Conservation (phyloP, 1,284 basidiomycete genomes). For the Microbotryomycetes sp. region DNA sequence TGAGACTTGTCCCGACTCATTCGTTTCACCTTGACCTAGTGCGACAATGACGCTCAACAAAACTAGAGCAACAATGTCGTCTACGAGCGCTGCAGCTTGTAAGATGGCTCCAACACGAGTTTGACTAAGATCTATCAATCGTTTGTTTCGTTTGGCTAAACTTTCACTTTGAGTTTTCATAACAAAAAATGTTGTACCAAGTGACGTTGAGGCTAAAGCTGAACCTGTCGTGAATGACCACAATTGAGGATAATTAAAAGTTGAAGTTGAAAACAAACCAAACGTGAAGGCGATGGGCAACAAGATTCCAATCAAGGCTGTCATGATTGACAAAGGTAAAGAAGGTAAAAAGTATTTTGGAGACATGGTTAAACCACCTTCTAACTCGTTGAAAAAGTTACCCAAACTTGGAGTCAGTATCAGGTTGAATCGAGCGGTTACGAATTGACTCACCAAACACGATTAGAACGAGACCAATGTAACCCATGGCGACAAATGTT, state of each 20-base stretch:
- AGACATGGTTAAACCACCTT: slow-evolving; percentile 49
- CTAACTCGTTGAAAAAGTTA: no score
- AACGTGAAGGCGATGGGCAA: slow-evolving; percentile 46
- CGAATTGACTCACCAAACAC: slow-evolving; percentile 50
- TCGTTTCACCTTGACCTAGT: slow-evolving; percentile 36
- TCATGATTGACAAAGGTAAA: slow-evolving; percentile 46
- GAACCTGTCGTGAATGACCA: slow-evolving; percentile 53
- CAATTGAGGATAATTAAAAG: slow-evolving; percentile 42
- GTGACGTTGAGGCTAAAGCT: slow-evolving; percentile 51
- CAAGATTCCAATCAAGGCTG: slow-evolving; percentile 49
- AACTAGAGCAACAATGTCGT: slow-evolving; percentile 54
- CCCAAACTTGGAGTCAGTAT: no score
- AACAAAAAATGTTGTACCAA: slow-evolving; percentile 53
- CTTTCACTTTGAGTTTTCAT: slow-evolving; percentile 35
- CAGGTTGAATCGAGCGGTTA: neutral
- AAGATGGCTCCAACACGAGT: slow-evolving; percentile 51
- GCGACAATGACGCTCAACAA: slow-evolving; percentile 49
- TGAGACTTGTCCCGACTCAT: neutral
- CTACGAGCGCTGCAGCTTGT: slow-evolving; percentile 52
- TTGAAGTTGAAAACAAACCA: slow-evolving; percentile 17
- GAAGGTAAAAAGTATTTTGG: slow-evolving; percentile 45
- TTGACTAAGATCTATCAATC: slow-evolving; percentile 43
- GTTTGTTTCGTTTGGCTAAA: slow-evolving; percentile 8
- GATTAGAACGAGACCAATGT: slow-evolving; percentile 52
- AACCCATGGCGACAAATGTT: slow-evolving; percentile 49